A percentile compares a stretch with the other conserved stretches of the same genome.
Evolutionary conservation across 2,329 filamentous ascomycete genomes (phyloP).

Genomic region (Ceratocystis diversiconidia): DNA sequence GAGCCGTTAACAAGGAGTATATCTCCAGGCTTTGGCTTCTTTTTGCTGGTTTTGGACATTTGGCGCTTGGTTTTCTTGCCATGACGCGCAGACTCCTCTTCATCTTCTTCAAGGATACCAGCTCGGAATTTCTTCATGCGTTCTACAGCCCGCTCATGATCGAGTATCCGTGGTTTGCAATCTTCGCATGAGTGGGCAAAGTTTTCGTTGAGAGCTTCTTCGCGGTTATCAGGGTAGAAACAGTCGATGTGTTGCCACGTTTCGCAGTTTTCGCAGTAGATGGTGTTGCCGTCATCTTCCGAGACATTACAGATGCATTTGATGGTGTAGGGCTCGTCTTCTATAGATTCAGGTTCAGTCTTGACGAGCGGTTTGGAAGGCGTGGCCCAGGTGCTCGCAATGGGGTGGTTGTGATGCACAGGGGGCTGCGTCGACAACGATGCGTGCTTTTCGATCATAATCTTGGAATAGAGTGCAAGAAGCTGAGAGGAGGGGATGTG

Average conservation of each 20-base stretch:
- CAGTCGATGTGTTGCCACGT: constrained; percentile 98
- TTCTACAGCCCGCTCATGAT: constrained; percentile 60
- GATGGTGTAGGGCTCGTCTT: constrained; percentile 82
- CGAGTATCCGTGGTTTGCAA: constrained; percentile 65
- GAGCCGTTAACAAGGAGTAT: constrained; percentile 42
- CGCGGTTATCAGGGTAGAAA: constrained; percentile 67
- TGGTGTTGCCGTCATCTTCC: constrained; percentile 95
- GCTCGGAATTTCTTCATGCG: constrained; percentile 29
- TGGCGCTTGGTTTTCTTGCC: constrained; percentile 64
- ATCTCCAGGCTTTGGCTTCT: constrained; percentile 62
- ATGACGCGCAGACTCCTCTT: constrained; percentile 34
- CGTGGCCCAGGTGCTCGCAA: constrained; percentile 28
- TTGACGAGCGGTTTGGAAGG: constrained; percentile 28
- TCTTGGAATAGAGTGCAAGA: constrained; percentile 31
- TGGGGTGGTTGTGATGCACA: constrained; percentile 38
- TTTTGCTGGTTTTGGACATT: constrained; percentile 71
- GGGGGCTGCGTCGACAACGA: constrained; percentile 41
- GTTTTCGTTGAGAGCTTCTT: constrained; percentile 54
- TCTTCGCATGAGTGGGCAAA: constrained; percentile 79
- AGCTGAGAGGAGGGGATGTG: constrained; percentile 18
- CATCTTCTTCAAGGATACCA: constrained; percentile 41
- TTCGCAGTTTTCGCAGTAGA: constrained; percentile 89
- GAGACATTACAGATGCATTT: constrained; percentile 92
- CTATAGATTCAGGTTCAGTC: constrained; percentile 23
- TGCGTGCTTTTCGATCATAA: constrained; percentile 48